Evolutionary conservation across 1,284 basidiomycete genomes (phyloP).

Genomic region (Papiliotrema flavescens): DNA sequence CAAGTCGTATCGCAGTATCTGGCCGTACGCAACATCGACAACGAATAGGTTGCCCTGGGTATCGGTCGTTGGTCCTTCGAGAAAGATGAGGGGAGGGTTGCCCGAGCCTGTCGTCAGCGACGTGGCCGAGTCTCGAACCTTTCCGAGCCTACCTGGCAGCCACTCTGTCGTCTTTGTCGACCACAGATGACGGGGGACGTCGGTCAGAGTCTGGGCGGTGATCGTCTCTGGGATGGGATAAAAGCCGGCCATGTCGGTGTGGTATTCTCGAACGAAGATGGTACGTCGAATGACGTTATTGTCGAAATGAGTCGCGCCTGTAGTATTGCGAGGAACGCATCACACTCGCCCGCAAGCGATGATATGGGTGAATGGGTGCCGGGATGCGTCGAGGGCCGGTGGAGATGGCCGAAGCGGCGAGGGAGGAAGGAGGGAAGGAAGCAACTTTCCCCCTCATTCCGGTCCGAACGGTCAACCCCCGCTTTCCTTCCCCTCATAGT

Average conservation of each 20-base stretch:
- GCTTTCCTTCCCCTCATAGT: too few relatives aligned
- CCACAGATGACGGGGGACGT: background rate
- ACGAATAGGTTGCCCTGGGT: slow-evolving; percentile 15
- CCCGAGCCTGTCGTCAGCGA: background rate
- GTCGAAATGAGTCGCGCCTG: too few relatives aligned
- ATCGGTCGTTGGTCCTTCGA: slow-evolving; percentile 15
- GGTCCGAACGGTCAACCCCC: too few relatives aligned
- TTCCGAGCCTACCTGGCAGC: background rate
- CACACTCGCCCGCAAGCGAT: too few relatives aligned
- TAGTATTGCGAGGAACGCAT: too few relatives aligned
- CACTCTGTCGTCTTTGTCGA: slow-evolving; percentile 1
- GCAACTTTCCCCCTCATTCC: too few relatives aligned
- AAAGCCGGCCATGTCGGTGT: slow-evolving; percentile 2
- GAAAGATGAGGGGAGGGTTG: slow-evolving; percentile 8
- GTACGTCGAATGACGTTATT: too few relatives aligned
- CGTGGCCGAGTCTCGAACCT: background rate
- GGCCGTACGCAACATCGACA: slow-evolving; percentile 15
- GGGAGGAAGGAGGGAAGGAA: too few relatives aligned
- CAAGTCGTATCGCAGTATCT: slow-evolving; percentile 2
- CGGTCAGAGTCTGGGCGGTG: background rate
- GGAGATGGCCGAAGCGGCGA: too few relatives aligned
- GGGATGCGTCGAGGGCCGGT: too few relatives aligned
- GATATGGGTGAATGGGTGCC: too few relatives aligned
- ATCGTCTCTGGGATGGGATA: slow-evolving; percentile 3
- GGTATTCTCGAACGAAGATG: too few relatives aligned